These are phyloP conservation scores for Phytophthora pinifolia DNA, from an alignment of 352 stramenopile genomes.

Conservation along the genomic window DNA sequence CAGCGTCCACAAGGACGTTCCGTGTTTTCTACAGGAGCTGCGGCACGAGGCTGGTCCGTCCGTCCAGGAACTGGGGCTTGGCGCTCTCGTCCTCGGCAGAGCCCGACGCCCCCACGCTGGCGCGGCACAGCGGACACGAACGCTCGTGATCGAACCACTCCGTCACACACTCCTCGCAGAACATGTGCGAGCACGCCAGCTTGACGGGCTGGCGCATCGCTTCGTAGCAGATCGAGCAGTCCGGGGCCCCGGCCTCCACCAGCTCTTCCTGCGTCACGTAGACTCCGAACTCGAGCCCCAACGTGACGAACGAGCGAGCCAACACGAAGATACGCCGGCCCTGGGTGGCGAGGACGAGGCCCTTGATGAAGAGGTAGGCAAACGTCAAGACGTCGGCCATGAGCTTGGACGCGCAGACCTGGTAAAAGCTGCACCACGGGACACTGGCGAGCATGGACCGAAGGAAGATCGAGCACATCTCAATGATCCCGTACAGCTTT, in stretches of 20 bases:
- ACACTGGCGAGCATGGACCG: constrained; percentile 56
- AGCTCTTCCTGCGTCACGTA: constrained; percentile 69
- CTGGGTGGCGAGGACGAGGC: constrained; percentile 59
- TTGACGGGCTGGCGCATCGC: constrained; percentile 70
- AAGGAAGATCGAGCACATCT: constrained; percentile 71
- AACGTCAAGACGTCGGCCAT: constrained; percentile 78
- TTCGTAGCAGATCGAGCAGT: constrained; percentile 88
- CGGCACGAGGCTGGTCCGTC: constrained; percentile 73
- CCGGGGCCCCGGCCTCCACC: constrained; percentile 53
- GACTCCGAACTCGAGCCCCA: constrained; percentile 64
- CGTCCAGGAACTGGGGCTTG: constrained; percentile 75
- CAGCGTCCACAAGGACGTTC: constrained; percentile 10
- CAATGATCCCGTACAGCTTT: constrained; percentile 77
- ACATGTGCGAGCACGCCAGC: constrained; percentile 78
- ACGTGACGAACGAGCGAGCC: constrained; percentile 55
- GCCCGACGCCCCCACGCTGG: constrained; percentile 42
- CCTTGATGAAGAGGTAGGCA: constrained; percentile 77
- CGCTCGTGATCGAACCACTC: constrained; percentile 86
- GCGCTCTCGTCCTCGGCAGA: constrained; percentile 28
- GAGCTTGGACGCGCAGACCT: constrained; percentile 69
- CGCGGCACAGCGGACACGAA: constrained; percentile 76
- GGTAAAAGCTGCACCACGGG: constrained; percentile 82
- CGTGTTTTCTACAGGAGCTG: constrained; percentile 56
- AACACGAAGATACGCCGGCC: constrained; percentile 47
- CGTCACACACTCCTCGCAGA: constrained; percentile 83